Base-by-base conservation (phyloP, 2,329 filamentous ascomycete species). In the Metarhizium humberi region DNA sequence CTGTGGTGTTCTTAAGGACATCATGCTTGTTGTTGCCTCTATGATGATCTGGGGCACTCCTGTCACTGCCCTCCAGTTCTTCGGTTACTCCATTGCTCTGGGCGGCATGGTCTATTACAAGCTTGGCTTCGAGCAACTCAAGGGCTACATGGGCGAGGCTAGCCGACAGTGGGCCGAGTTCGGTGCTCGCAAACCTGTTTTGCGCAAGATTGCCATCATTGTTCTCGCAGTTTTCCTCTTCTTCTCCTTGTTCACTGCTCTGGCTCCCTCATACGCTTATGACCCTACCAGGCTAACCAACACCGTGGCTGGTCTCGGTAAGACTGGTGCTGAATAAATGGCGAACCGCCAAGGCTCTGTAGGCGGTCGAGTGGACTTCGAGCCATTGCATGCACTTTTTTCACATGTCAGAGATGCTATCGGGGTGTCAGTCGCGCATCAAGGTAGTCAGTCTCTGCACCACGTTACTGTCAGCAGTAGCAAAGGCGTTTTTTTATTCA, bases 1-100 rank as follows among this genome's bases (percentile, higher is more conserved):
- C 50, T 92, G 87, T 67, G 89, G 89, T 76, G 88, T 94, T 43
- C 83, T 94, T 60, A 94, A 92, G 80, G 89, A 94, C 71, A 89
- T 94, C 57, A 80, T 94, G 65, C 85, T 94, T 52, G 89, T 94
- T 57, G 76, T 78, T 53, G 86, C 87, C 49, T 91, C 87, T 58
- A 90, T 92, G 83, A 71, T 88, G 61, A 88, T 92, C 71, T 92
- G 88, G 86, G 81, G 82, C 63, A 88, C 88, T 59, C 82, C 85
- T 52, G 85, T 92, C 60, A 83, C 86, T 16, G 75, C 75, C 55
- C 81, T 92, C 55, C 89, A 94, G 76, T 86, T 88, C 70, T 91
- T 92, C 68, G 89, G 89, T 62, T 94, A 92, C 79, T 80, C 78
- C 70, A 89, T 92, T 67, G 88, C 89, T 52, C 82, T 92, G 34